These are phyloP conservation scores for Heliamphora pulchella DNA, from an alignment of 179 eudicot species.

Conservation along the genomic window DNA sequence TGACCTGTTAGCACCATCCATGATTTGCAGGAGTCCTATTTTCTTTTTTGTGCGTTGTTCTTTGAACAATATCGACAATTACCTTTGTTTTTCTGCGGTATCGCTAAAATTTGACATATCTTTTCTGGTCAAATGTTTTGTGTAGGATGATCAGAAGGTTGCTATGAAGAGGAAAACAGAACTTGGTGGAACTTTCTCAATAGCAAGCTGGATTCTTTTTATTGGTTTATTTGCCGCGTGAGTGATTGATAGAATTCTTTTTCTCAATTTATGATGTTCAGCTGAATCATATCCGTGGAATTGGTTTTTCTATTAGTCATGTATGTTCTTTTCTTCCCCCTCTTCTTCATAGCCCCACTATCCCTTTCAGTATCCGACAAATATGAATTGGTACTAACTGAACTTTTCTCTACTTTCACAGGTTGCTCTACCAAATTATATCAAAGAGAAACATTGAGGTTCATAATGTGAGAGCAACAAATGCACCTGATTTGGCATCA, in stretches of 20 bases:
- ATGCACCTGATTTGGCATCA: conserved; percentile 69
- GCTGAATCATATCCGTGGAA: conserved; percentile 5
- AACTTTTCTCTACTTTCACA: conserved; percentile 27
- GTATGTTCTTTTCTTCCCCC: background rate
- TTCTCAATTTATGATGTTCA: conserved; percentile 6
- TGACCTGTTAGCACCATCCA: background rate
- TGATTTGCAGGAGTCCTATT: background rate
- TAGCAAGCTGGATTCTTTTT: conserved; percentile 93
- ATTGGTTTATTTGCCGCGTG: conserved; percentile 82
- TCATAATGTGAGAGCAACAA: conserved; percentile 75
- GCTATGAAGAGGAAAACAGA: conserved; percentile 88
- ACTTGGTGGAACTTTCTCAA: conserved; percentile 89
- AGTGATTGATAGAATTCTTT: conserved; percentile 34
- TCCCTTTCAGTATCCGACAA: background rate
- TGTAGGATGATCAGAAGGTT: conserved; percentile 79
- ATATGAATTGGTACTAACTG: conserved; percentile 3
- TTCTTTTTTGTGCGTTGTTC: background rate
- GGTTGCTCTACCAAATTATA: conserved; percentile 79
- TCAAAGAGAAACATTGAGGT: conserved; percentile 67
- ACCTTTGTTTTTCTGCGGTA: background rate
- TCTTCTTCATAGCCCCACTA: background rate
- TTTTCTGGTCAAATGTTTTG: conserved; percentile 12
- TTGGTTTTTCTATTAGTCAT: background rate
- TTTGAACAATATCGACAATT: background rate
- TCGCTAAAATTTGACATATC: background rate